Base-by-base conservation (phyloP, 768 basidiomycete species). In the Collybiopsis confluens region DNA sequence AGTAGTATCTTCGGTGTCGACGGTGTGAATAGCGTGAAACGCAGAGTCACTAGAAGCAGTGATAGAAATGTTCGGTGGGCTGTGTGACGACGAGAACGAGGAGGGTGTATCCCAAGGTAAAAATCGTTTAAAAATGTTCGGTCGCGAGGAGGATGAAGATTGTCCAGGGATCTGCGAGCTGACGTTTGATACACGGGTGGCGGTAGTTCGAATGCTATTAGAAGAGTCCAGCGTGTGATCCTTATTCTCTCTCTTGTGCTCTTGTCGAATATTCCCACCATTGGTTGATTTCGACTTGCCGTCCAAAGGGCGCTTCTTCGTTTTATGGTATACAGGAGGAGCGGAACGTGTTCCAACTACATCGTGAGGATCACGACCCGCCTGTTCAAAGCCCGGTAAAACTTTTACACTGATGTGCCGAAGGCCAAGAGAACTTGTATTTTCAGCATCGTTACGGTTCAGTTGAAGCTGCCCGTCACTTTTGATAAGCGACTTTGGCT, bases 41-140 rank as follows among this genome's bases (percentile, higher is more conserved):
- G 50, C n/a, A 27, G 13, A 41, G 5, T 18, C 18, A 2, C 20
- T 41, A 28, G 50, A 40, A 16, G 50, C 38, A 26, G 23, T 20
- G 11, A 21, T 50, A 33, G 48, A 52, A 26, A 9, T 43, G 9
- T n/a, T 42, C 27, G 16, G 23, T 33, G 10, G 26, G 18, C n/a
- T 5, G 6, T 13, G 15, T 24, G 21, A 38, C 28, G 21, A 15
- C 35, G 35, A 6, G 26, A 36, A 50, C 16, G 48, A 21, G 20
- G 15, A 52, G 28, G 50, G 42, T 30, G 38, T 23, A 28, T 52
- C 50, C 50, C 50, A 52, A 26, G 50, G 37, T 42, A 52, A 42
- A n/a, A 52, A 41, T 8, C 50, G 40, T 21, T 52, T 52, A 18
- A 52, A 24, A 35, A 52, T 41, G 23, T 23, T 52, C 5, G 50